Evolutionary conservation across 345 rosid species (phyloP), one percentile per base, ranked within the genome.

Genomic region (Bruguiera gymnorhiza): DNA sequence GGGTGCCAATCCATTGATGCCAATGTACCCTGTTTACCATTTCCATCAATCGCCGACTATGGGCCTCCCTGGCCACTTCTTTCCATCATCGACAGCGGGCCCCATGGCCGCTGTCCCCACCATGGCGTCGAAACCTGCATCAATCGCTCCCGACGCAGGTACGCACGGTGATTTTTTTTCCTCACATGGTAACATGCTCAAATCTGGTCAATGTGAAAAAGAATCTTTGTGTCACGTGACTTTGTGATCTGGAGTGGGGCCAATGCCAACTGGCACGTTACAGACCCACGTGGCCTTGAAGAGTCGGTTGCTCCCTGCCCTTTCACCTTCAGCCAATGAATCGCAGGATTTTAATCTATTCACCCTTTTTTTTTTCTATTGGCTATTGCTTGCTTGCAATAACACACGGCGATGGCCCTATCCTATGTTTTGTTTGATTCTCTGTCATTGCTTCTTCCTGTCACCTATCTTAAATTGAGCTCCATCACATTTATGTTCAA

Each of bases 1-100:
- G 72, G 87, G 96, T 68, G 91, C 86, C 56, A 89, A 80, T 69
- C 70, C 96, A 51, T 65, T 93, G 89, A 81, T 91, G 91, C 93
- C 98, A 29, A 71, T 91, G 83, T 89, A 91, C 88, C 92, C 93
- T 9, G 68, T 83, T 4, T 90, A 90, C 65, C 96, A 85, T 23
- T 76, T 75, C 79, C 95, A 89, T 65, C 96, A 85, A 59, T 83
- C 95, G 21, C 95, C 83, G 53, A 76, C 96, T 13, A 78, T 94
- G 79, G 98, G 96, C 48, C 74, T 89, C 15, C 97, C 95, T 16
- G 86, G 85, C 62, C 94, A 89, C 66, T 65, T 86, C 56, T 83
- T 80, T 60, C 87, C 84, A 3, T 70, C 83, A 6, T 37, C 85
- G 3, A 66, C 87, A 1, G 81, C 82, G 19, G 87, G 82, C 0